Evolutionary conservation across 176 grass and related monocot species (phyloP).

Genomic region (Pharus latifolius): DNA sequence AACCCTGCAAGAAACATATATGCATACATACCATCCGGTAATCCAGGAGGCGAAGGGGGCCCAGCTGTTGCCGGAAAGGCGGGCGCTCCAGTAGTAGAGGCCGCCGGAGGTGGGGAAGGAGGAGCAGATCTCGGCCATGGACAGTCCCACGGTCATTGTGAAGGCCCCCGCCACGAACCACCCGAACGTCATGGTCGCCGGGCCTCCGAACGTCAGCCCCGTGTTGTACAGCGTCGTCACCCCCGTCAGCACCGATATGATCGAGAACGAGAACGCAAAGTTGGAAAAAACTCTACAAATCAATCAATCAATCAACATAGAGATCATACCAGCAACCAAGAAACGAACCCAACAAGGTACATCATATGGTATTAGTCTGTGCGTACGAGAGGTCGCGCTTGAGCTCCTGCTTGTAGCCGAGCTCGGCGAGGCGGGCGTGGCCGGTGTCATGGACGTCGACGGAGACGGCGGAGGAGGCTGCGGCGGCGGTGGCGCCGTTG

Average conservation of each 20-base stretch:
- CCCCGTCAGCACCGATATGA: slow-evolving; percentile 91
- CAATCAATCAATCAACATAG: not conserved
- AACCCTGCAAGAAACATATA: no score
- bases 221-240: slow-evolving; percentile 87
- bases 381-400: slow-evolving; percentile 86
- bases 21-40: slow-evolving; percentile 62
- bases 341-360: not conserved
- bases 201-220: slow-evolving; percentile 64
- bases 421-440: slow-evolving; percentile 51
- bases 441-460: slow-evolving; percentile 40
- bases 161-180: slow-evolving; percentile 82
- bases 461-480: not conserved
- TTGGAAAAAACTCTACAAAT: slow-evolving; percentile 69
- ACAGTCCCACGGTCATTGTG: slow-evolving; percentile 61
- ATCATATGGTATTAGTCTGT: not conserved
- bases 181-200: slow-evolving; percentile 64
- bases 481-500: slow-evolving; percentile 1
- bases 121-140: slow-evolving; percentile 97
- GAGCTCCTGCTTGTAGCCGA: slow-evolving; percentile 94
- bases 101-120: slow-evolving; percentile 92
- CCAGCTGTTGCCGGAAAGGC: slow-evolving; percentile 60
- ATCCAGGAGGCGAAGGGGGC: slow-evolving; percentile 85
- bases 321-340: not conserved
- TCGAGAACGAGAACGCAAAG: slow-evolving; percentile 92
- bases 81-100: slow-evolving; percentile 87